Conservation (phyloP, 2,329 filamentous ascomycete species). For the Diaporthe sp. region DNA sequence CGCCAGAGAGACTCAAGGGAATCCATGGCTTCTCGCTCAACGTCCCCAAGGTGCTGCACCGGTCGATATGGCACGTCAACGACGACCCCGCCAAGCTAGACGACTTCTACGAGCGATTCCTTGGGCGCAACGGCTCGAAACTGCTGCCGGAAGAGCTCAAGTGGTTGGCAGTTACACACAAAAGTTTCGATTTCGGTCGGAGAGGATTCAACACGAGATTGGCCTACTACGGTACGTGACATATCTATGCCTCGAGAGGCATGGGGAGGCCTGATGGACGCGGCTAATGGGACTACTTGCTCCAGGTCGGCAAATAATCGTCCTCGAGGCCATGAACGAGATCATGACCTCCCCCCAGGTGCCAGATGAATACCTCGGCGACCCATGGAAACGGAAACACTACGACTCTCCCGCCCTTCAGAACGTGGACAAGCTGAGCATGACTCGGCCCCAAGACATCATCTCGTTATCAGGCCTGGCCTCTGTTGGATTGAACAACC, state of each 20-base stretch:
- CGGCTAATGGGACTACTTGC: background rate
- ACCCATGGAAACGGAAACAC: constrained; percentile 67
- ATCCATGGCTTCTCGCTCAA: constrained; percentile 70
- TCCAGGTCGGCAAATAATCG: constrained; percentile 47
- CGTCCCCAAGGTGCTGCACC: constrained; percentile 66
- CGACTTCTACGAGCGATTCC: constrained; percentile 80
- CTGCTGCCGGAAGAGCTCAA: constrained; percentile 91
- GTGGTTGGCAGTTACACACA: constrained; percentile 97
- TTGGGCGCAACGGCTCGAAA: constrained; percentile 80
- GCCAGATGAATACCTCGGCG: constrained; percentile 37
- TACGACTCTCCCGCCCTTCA: constrained; percentile 79
- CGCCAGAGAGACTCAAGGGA: constrained; percentile 78
- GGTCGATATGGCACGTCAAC: constrained; percentile 78
- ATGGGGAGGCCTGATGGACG: background rate
- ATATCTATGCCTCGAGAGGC: background rate
- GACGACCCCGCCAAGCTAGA: constrained; percentile 81
- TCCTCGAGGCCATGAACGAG: constrained; percentile 45
- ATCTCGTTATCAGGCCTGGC: constrained; percentile 76
- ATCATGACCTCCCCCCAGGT: constrained; percentile 44
- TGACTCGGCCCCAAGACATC: constrained; percentile 70
- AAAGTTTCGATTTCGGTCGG: constrained; percentile 96
- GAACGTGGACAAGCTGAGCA: constrained; percentile 79
- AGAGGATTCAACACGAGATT: constrained; percentile 95
- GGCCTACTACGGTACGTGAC: constrained; percentile 83
- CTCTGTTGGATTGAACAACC: constrained; percentile 76